Percentiles rank a stretch among this genome's conserved stretches.
Evolutionary conservation across 805 yeast genomes (phyloP).

Genomic region (Ogataea pignaliae): DNA sequence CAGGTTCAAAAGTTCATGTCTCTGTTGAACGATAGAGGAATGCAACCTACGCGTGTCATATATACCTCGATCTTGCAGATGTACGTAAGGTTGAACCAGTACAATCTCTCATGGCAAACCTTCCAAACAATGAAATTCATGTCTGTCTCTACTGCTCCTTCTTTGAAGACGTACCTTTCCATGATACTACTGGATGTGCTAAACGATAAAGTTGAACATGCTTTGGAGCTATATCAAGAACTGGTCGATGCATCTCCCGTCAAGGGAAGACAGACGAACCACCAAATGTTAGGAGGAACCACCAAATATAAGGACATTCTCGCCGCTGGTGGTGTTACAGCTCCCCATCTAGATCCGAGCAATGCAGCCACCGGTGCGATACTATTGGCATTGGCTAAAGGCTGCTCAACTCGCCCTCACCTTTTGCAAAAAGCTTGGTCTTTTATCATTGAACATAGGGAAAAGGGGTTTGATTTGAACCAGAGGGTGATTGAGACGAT

Average conservation of each 20-base stretch:
- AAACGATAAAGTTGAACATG: slow-evolving; percentile 63
- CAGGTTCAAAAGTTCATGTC: slow-evolving; percentile 35
- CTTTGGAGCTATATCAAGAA: slow-evolving; percentile 71
- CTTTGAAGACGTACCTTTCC: slow-evolving; percentile 60
- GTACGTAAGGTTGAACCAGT: slow-evolving; percentile 48
- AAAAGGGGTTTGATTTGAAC: slow-evolving; percentile 30
- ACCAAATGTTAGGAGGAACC: too few relatives aligned
- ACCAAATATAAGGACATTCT: too few relatives aligned
- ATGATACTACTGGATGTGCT: slow-evolving; percentile 64
- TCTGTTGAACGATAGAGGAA: slow-evolving; percentile 34
- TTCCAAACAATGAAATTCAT: slow-evolving; percentile 86
- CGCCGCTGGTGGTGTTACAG: neutral
- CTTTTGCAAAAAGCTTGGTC: slow-evolving; percentile 68
- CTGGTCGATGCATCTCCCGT: slow-evolving; percentile 32
- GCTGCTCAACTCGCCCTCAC: slow-evolving; percentile 53
- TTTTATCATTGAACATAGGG: slow-evolving; percentile 61
- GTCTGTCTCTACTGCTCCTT: slow-evolving; percentile 64
- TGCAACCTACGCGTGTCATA: slow-evolving; percentile 41
- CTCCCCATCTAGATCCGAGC: slow-evolving; percentile 25
- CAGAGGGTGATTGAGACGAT: slow-evolving; percentile 56
- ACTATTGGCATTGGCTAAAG: slow-evolving; percentile 57
- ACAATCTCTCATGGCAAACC: slow-evolving; percentile 59
- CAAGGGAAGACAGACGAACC: too few relatives aligned
- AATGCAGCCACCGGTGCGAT: slow-evolving; percentile 25
- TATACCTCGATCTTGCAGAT: slow-evolving; percentile 59